Evolutionary conservation across 345 rosid genomes (phyloP), one percentile per base, ranked within the genome.

Genomic region (Syzygium grande): DNA sequence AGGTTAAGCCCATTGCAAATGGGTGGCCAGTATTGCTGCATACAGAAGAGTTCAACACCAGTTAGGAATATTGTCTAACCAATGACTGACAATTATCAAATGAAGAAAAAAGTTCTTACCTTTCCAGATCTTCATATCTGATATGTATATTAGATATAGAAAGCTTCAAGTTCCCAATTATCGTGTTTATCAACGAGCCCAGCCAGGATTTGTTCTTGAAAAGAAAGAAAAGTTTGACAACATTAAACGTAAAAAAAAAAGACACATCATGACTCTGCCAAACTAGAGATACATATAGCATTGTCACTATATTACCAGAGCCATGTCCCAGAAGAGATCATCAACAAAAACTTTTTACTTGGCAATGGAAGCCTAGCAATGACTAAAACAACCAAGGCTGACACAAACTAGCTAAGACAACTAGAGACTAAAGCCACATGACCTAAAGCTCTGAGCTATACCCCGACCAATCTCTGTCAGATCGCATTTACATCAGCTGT

Each of bases 41-140:
- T 84, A 84, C 80, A 41, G 46, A 11, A 89, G 87, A 23, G 51
- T 27, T 30, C 43, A 77, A 68, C 49, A 73, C 27, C 83, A 5
- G 43, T 80, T 77, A 87, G 9, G 87, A 85, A 68, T 14, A 15
- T 86, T 85, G 22, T 86, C 86, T 88, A 87, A 38, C 52, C 43
- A 46, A 41, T 14, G 22, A 68, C 27, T 29, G 49, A 14, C 38
- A 84, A 22, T 52, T 49, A 84, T 29, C 51, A 49, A 58, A 78
- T 29, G 30, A 30, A 73, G 23, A 84, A 27, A 65, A 52, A 51
- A 84, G 58, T 52, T 52, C 59, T 85, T 91, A 96, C 99, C 99
- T 98, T 93, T 98, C 99, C 87, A 93, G 92, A 91, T 98, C 99
- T 90, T 98, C 99, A 85, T 98, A 98, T 96, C 99, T 94, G 88